Evolutionary conservation across 768 basidiomycete genomes (phyloP), one percentile per base, ranked within the genome.

Genomic region (Xerocomellus dryophilus): DNA sequence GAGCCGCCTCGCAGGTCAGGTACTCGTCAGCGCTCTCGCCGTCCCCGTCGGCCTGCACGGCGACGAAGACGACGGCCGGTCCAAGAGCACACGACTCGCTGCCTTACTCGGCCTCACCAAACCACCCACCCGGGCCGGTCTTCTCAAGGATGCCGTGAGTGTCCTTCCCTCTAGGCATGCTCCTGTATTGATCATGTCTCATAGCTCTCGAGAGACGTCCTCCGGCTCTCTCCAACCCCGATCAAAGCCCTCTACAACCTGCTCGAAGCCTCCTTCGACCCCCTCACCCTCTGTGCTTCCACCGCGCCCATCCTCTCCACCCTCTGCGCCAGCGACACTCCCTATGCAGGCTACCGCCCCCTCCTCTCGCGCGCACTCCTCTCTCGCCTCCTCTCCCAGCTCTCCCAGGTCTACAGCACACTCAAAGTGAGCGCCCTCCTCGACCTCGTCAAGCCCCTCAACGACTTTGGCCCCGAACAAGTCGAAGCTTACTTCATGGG

Each of bases 401-500:
- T 99, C 35, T 87, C 92, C 1, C 89, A 97, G 70, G 88, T 98
- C 14, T 99, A 98, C 73, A 88, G 86, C 27, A 84, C 88, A 12
- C 85, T 98, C 75, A 86, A 84, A 59, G 82, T 98, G 54, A 75
- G 77, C 54, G 85, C 86, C 61, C 78, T 98, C 41, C 78, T 92
- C 42, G 76, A 83, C 18, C 84, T 99, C 51, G 88, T 90, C 44
- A 79, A 81, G 1, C 94, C 96, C 39, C 76, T 92, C 18, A 81
- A 81, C 12, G 79, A 75, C 7, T 65, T 81, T 34, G 77, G 76
- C 5, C 81, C 83, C n/a, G 84, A 87, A 56, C 85, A 88, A 67
- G 77, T 87, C 59, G 93, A 98, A 72, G 88, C 89, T 5, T 98
- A 96, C 71, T 75, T 98, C 58, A 96, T 97, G 90, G 86, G 88